These are phyloP conservation scores for Beta vulgaris DNA, from an alignment of 148 eudicot species.

Conservation along the genomic window DNA sequence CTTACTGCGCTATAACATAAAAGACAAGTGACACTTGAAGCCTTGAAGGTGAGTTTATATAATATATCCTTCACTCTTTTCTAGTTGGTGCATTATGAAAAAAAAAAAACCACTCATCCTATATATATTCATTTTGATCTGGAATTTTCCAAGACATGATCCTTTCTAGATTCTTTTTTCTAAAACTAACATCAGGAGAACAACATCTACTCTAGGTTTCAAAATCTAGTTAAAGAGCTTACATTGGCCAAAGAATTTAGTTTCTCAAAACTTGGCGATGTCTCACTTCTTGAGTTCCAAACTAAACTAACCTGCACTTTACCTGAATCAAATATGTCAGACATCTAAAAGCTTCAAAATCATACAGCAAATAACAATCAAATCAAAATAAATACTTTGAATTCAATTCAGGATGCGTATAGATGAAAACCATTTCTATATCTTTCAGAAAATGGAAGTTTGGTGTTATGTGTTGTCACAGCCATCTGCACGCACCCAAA, in stretches of 20 bases:
- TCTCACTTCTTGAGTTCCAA: constrained; percentile 92
- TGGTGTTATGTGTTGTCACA: constrained; percentile 78
- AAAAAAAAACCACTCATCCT: background rate
- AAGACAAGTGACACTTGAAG: background rate
- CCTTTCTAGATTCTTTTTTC: background rate
- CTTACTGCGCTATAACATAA: background rate
- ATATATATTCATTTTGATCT: background rate
- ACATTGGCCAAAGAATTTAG: constrained; percentile 74
- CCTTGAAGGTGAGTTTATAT: background rate
- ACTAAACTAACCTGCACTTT: constrained; percentile 89
- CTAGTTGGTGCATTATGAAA: background rate
- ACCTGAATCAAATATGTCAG: constrained; percentile 39
- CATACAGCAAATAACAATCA: constrained; percentile 3
- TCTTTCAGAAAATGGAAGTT: constrained; percentile 80
- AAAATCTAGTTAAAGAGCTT: constrained; percentile 22
- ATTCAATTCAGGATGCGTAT: constrained; percentile 11
- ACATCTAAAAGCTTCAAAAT: constrained; percentile 4
- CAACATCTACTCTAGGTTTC: background rate
- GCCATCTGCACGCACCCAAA: constrained; percentile 68
- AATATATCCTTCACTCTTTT: background rate
- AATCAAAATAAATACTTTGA: background rate
- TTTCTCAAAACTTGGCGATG: constrained; percentile 55
- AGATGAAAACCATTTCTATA: constrained; percentile 63
- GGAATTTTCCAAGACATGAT: background rate
- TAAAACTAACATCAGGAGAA: background rate